Conservation (phyloP, 1,139 yeast species). For the Suhomyces taliae region DNA sequence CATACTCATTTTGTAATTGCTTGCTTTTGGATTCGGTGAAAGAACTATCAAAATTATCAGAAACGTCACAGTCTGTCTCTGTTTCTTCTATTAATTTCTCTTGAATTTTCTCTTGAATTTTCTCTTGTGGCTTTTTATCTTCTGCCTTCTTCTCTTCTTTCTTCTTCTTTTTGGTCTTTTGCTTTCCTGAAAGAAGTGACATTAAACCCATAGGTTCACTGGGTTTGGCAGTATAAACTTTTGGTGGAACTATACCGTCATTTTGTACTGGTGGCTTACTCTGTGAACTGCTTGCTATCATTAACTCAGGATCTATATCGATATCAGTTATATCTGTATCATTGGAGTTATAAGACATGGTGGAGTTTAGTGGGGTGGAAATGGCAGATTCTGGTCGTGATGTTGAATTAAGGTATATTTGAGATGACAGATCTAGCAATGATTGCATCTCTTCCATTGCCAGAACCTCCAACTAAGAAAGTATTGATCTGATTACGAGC, state of each 20-base stretch:
- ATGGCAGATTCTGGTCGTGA: neutral
- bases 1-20: conserved; percentile 18
- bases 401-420: neutral
- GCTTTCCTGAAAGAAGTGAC: conserved; percentile 16
- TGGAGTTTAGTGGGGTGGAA: neutral
- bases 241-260: neutral
- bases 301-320: conserved; percentile 14
- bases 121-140: neutral
- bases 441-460: conserved; percentile 1
- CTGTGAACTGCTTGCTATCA: neutral
- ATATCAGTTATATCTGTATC: conserved; percentile 21
- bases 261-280: neutral
- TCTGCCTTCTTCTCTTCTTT: conserved; percentile 1
- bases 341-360: conserved; percentile 8
- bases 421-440: neutral
- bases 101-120: neutral
- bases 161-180: conserved; percentile 8
- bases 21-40: conserved; percentile 19
- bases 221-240: neutral
- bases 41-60: conserved; percentile 15
- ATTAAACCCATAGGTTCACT: conserved; percentile 4
- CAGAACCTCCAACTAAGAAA: neutral
- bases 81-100: neutral
- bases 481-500: neutral
- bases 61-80: conserved; percentile 6